Base-by-base conservation (phyloP, 805 yeast species). In the Limtongozyma cylindracea region DNA sequence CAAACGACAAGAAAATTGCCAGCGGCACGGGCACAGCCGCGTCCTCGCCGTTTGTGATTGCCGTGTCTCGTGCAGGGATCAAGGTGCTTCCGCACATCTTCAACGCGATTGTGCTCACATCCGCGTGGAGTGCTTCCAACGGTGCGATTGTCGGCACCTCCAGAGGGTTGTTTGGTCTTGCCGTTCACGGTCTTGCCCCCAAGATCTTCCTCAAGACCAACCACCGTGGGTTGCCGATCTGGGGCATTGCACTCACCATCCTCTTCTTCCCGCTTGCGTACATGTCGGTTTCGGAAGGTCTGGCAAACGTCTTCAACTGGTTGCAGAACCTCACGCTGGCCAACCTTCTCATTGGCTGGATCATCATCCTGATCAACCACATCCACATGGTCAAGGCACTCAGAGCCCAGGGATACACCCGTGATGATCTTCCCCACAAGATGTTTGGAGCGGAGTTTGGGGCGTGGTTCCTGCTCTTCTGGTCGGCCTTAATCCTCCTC, bases 1-100 rank as follows among this genome's bases (percentile, higher is more conserved):
- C 38, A 14, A 34, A 42, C 21, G 42, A 47, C 25, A n/a, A n/a
- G n/a, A n/a, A n/a, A 7, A 15, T 15, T 9, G 17, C 17, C 17
- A 15, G 9, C 17, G 6, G 8, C 17, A 15, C 17, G 9, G 17
- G 17, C 9, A 15, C 6, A 6, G 17, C 17, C 17, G 17, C 17
- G 6, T 6, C 8, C 17, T 15, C 17, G 17, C 17, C 17, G 6
- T 15, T 15, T 9, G 17, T 15, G 17, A 15, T 15, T 15, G 17
- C 17, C 6, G 9, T 15, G 6, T 7, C 6, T 7, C 6, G 6
- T 9, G 6, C 17, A 7, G 17, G 17, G 9, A 15, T 15, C 17
- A 15, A 15, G 9, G 17, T 15, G 8, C 17, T 15, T 15, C 17
- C 17, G 6, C 17, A 15, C 17, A 15, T 15, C 9, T 7, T 15